Conservation (phyloP, 306 rosid genomes). For the Canavalia gladiata region DNA sequence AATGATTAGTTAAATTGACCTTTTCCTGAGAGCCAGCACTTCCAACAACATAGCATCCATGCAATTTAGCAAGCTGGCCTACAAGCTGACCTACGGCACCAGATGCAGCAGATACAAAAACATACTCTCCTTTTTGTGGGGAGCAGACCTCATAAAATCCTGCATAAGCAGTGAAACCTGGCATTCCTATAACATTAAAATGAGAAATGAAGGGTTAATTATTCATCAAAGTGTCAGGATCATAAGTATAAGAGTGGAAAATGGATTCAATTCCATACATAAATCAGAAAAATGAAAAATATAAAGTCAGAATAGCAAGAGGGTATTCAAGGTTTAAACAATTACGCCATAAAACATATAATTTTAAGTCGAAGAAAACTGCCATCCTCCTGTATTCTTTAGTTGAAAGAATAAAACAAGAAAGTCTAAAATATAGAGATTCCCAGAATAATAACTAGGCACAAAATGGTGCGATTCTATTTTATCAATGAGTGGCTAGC, state of each 20-base stretch:
- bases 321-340: neutral
- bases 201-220: neutral
- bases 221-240: neutral
- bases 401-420: neutral
- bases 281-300: neutral
- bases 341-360: neutral
- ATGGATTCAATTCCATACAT: neutral
- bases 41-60: conserved; percentile 77
- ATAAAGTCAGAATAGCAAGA: neutral
- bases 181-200: conserved; percentile 56
- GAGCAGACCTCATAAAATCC: conserved; percentile 60
- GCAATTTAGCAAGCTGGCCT: conserved; percentile 66
- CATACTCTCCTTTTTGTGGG: conserved; percentile 58
- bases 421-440: neutral
- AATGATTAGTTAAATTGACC: conserved; percentile 40
- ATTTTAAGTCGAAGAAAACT: neutral
- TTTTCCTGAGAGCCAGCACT: conserved; percentile 64
- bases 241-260: conserved; percentile 12
- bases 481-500: too few species aligned
- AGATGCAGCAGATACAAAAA: conserved; percentile 68
- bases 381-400: neutral
- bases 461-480: neutral
- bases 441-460: neutral
- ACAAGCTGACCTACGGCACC: conserved; percentile 75
- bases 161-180: conserved; percentile 71